Evolutionary conservation across 2,329 filamentous ascomycete genomes (phyloP).

Genomic region (Metarhizium humberi): DNA sequence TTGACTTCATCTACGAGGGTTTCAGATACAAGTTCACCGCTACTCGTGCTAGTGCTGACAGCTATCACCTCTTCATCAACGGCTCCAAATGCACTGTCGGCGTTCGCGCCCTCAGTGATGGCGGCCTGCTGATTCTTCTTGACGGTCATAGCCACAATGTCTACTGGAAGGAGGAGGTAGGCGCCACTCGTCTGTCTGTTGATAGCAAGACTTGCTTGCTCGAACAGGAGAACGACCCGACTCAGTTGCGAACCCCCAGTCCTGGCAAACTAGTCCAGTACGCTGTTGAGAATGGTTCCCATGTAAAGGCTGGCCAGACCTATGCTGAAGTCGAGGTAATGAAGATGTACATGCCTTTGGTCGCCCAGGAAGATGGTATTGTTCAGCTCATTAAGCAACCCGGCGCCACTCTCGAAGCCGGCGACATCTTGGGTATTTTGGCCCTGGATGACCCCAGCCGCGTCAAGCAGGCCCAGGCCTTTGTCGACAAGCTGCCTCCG

Average conservation of each 20-base stretch:
- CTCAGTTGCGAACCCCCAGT: slow-evolving; percentile 86
- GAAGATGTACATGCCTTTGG: slow-evolving; percentile 99
- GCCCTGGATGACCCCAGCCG: slow-evolving; percentile 90
- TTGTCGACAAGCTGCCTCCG: slow-evolving; percentile 81
- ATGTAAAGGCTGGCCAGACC: slow-evolving; percentile 83
- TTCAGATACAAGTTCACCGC: slow-evolving; percentile 96
- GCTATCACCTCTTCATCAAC: slow-evolving; percentile 98
- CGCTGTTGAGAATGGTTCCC: slow-evolving; percentile 87
- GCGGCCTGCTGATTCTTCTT: slow-evolving; percentile 83
- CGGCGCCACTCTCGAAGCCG: slow-evolving; percentile 92
- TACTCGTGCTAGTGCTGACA: slow-evolving; percentile 83
- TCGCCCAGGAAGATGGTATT: slow-evolving; percentile 89
- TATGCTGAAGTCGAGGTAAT: slow-evolving; percentile 99
- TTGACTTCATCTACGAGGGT: slow-evolving; percentile 98
- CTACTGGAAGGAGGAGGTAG: slow-evolving; percentile 99
- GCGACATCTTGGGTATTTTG: slow-evolving; percentile 96
- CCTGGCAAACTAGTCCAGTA: slow-evolving; percentile 98
- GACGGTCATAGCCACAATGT: slow-evolving; percentile 93
- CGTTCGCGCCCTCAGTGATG: slow-evolving; percentile 85
- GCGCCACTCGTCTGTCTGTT: slow-evolving; percentile 88
- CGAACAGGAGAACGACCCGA: slow-evolving; percentile 98
- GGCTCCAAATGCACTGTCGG: slow-evolving; percentile 93
- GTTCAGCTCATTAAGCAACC: slow-evolving; percentile 99
- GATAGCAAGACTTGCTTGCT: slow-evolving; percentile 97
- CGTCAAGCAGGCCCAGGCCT: slow-evolving; percentile 93